A percentile compares a stretch with the other conserved stretches of the same genome.
Conservation (phyloP, 1,284 basidiomycete genomes). For the Porogramme epimiltina region DNA sequence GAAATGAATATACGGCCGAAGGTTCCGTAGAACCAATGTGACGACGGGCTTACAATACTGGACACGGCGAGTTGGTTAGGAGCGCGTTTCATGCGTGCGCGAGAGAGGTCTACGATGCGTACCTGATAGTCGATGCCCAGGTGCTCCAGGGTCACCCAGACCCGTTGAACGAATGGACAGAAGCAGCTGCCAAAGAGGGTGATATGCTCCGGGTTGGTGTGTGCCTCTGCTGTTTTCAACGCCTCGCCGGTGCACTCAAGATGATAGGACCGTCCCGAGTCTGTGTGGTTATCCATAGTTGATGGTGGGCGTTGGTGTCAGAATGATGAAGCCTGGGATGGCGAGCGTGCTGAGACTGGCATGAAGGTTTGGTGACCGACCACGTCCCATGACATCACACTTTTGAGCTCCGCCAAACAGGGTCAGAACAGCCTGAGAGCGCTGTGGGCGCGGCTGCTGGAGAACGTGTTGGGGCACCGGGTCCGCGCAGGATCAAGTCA, state of each 20-base stretch:
- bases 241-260: conserved; percentile 62
- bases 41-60: conserved; percentile 37
- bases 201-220: conserved; percentile 47
- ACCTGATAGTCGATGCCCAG: conserved; percentile 66
- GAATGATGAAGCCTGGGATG: not conserved
- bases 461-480: no score
- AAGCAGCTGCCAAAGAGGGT: conserved; percentile 73
- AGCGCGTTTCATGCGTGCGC: no score
- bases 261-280: conserved; percentile 53
- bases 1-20: no score
- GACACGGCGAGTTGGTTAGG: not conserved
- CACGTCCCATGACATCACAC: not conserved
- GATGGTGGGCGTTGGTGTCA: not conserved
- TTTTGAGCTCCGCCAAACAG: not conserved
- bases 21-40: not conserved
- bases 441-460: no score
- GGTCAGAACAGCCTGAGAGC: no score
- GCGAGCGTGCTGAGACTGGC: not conserved
- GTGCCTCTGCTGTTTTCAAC: conserved; percentile 53
- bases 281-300: conserved; percentile 20
- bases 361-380: not conserved
- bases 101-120: not conserved
- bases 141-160: conserved; percentile 68
- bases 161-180: conserved; percentile 76
- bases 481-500: no score